Base-by-base conservation (phyloP, 108 stramenopile genomes). In the Nannochloropsis granulata region DNA sequence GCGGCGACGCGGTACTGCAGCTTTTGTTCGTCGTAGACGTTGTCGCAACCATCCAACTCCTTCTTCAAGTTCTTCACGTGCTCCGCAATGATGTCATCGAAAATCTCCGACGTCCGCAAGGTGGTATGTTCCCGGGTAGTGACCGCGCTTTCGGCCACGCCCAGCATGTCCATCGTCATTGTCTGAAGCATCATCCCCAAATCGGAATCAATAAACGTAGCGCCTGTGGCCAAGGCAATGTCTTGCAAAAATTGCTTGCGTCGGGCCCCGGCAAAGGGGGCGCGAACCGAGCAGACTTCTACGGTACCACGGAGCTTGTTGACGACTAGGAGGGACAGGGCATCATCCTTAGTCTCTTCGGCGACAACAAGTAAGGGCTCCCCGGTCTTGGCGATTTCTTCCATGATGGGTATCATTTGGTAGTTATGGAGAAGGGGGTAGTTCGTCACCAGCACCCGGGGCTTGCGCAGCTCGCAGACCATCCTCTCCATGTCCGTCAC, bases 161-260 rank as follows among this genome's bases (percentile, higher is more conserved):
- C 97, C 43, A 98, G 92, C 96, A 96, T 98, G 78, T 98, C 96
- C 24, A 93, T 84, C n/a, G 82, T 88, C 13, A 86, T n/a, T n/a
- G 56, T 71, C n/a, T 96, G 95, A 43, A 98, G 93, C 45, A 95
- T 95, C 83, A 98, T 94, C 45, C 97, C 97, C 43, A 98, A 93
- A 85, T 98, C 97, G 85, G 96, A 95, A 12, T 95, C 94, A 13
- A 98, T 94, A 86, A 94, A 96, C 78, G 97, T 95, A n/a, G 96
- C 94, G 81, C 97, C 96, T 24, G 97, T 98, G 80, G 97, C 97
- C 89, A 98, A 94, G 88, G 97, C 97, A 86, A 98, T 96, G 91
- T 98, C 96, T 89, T 98, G 96, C 12, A 96, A 93, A 85, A 96
- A 94, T 79, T 94, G 95, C 82, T 96, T 94, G 24, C 97, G 93